Base-by-base conservation (phyloP, 768 basidiomycete species). In the Boletus rex-veris region DNA sequence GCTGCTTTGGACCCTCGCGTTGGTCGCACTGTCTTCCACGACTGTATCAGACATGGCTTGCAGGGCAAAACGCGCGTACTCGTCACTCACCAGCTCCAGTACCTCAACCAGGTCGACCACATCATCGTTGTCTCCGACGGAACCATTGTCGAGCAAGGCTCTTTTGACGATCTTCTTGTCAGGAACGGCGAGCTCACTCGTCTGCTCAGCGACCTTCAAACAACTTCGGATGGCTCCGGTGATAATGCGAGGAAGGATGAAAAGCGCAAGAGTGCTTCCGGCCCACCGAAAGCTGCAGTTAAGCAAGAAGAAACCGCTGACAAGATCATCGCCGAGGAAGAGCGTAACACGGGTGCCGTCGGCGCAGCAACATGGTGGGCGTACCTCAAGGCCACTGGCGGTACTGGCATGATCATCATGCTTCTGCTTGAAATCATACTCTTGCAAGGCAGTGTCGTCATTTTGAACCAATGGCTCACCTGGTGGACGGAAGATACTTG, bases 41-140 rank as follows among this genome's bases (percentile, higher is more conserved):
- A 64, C 30, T 67, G 67, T 37, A 64, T 67, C 55, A 63, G 35
- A 47, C 53, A 58, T 45, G 58, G 46, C 10, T 35, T 67, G 43
- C 54, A 54, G 3, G 66, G 57, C 1, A 68, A 64, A 49, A 68
- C 67, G 4, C 67, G 66, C 2, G 38, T 68, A 41, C 62, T 69
- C 28, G 65, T 69, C 16, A 69, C 66, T 39, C 67, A 69, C 50
- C 67, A 64, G 33, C 67, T 68, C 42, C 67, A 68, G 39, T 68
- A 69, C 45, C 65, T 68, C 50, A 66, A 52, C 44, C 63, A 68
- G 44, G 65, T 68, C 61, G 80, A 81, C 58, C 66, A 77, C 31
- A 71, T 82, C 46, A 67, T 82, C 26, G 79, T 81, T 46, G 62
- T 81, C 11, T 69, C 72, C 14, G 68, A 77, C 14, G 81, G 81